Conservation (phyloP, 441 rosid species). For the Melianthus villosus region DNA sequence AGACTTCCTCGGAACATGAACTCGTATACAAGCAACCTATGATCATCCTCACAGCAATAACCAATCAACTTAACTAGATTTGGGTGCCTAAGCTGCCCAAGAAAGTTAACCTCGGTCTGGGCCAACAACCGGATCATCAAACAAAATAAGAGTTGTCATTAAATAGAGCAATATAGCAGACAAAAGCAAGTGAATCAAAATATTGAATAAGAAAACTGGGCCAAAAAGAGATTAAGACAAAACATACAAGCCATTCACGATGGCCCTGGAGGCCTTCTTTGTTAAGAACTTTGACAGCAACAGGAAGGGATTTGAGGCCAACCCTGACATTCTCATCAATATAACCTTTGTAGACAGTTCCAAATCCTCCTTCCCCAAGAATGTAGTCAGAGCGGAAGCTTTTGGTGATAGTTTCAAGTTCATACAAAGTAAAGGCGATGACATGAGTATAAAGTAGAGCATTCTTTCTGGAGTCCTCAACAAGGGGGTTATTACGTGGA, state of each 20-base stretch:
- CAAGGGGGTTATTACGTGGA: constrained; percentile 29
- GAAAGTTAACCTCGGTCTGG: constrained; percentile 94
- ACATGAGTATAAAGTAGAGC: constrained; percentile 57
- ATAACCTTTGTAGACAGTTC: constrained; percentile 80
- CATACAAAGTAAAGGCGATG: constrained; percentile 72
- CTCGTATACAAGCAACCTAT: constrained; percentile 76
- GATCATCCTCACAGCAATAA: constrained; percentile 80
- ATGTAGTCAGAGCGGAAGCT: constrained; percentile 75
- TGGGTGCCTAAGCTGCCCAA: constrained; percentile 93
- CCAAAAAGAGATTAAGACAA: constrained; percentile 1
- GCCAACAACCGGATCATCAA: constrained; percentile 35
- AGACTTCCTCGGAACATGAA: constrained; percentile 90
- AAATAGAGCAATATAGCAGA: too few species aligned
- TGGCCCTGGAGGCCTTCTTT: constrained; percentile 88
- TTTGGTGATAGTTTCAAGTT: constrained; percentile 48
- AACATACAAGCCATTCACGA: constrained; percentile 89
- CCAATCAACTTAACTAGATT: constrained; percentile 83
- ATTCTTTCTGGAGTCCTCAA: constrained; percentile 55
- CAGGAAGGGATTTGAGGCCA: constrained; percentile 50
- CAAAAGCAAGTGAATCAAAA: too few species aligned
- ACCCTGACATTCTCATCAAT: constrained; percentile 42
- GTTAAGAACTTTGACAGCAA: constrained; percentile 91
- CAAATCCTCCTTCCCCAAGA: constrained; percentile 96
- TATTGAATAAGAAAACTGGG: constrained; percentile 1
- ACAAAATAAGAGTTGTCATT: neutral